phyloP scores from a whole-genome alignment of 305 asterid genomes.

The Fraxinus sp. region DNA sequence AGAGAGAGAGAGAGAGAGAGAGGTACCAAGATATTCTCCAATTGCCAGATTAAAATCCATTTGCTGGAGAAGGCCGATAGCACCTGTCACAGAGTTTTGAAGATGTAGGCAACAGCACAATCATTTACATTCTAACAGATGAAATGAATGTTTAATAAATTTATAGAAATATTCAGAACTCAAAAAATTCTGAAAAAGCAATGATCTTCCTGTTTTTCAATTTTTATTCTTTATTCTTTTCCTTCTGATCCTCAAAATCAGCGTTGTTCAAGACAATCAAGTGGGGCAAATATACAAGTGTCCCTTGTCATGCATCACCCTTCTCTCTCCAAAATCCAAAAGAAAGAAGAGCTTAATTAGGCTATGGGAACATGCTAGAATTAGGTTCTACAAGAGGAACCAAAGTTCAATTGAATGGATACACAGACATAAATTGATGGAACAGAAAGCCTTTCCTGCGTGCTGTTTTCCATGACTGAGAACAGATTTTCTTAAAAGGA shows the following conservation, averaged over 20 bases:
- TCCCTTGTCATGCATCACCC: constrained; percentile 2
- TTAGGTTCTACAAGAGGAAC: constrained; percentile 6
- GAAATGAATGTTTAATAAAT: constrained; percentile 8
- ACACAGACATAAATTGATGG: constrained; percentile 1
- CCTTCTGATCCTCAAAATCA: not conserved
- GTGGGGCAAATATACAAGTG: not conserved
- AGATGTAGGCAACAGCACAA: constrained; percentile 21
- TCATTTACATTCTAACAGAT: constrained; percentile 16
- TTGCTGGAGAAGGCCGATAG: constrained; percentile 37
- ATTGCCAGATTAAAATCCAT: constrained; percentile 45
- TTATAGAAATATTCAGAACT: not conserved
- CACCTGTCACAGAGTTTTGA: constrained; percentile 37
- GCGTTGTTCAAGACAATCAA: not conserved
- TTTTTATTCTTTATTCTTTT: not conserved
- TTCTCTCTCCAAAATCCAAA: not conserved
- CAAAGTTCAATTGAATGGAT: constrained; percentile 8
- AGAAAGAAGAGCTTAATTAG: constrained; percentile 7
- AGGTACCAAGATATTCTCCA: constrained; percentile 64
- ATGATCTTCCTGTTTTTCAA: not conserved
- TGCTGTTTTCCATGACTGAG: not conserved
- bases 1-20: constrained; percentile 12
- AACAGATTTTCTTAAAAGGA: constrained; percentile 5
- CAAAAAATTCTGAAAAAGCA: not conserved
- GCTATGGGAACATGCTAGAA: not conserved
- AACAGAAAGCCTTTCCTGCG: not conserved